A percentile compares a stretch with the other conserved stretches of the same genome.
These are phyloP conservation scores for Phylloporus arenicola DNA, from an alignment of 768 basidiomycete genomes.

Conservation along the genomic window DNA sequence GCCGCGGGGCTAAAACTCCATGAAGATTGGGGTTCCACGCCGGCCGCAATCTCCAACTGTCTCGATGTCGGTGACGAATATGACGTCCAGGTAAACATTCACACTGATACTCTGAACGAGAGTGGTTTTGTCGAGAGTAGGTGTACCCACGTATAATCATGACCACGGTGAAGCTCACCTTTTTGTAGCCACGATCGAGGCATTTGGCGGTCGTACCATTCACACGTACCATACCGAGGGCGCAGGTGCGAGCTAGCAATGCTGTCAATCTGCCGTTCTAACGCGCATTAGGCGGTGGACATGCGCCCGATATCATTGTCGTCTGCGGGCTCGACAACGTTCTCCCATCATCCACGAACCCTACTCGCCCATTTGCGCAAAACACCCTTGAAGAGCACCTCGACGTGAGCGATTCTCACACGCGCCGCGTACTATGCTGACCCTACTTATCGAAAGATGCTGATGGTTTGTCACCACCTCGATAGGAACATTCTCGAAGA, in stretches of 20 bases:
- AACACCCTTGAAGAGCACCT: slow-evolving; percentile 97
- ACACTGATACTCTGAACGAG: slow-evolving; percentile 96
- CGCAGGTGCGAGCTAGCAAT: slow-evolving; percentile 49
- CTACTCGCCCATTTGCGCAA: slow-evolving; percentile 83
- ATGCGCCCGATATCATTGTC: slow-evolving; percentile 98
- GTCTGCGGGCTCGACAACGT: slow-evolving; percentile 88
- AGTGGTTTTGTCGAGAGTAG: slow-evolving; percentile 93
- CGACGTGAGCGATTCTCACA: slow-evolving; percentile 55
- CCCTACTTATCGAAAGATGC: slow-evolving; percentile 57
- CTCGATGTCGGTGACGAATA: slow-evolving; percentile 83
- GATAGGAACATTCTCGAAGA: slow-evolving; percentile 91
- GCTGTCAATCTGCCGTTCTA: not conserved
- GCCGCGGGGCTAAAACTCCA: slow-evolving; percentile 91
- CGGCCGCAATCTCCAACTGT: slow-evolving; percentile 69
- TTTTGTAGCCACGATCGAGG: slow-evolving; percentile 72
- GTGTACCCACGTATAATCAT: slow-evolving; percentile 15
- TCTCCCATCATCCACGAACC: slow-evolving; percentile 94
- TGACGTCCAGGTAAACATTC: slow-evolving; percentile 94
- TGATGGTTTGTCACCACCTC: slow-evolving; percentile 99
- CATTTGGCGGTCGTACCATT: slow-evolving; percentile 87
- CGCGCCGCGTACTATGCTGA: not conserved
- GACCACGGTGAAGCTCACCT: not conserved
- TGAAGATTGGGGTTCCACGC: slow-evolving; percentile 96
- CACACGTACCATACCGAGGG: slow-evolving; percentile 98
- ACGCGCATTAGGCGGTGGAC: slow-evolving; percentile 66